These are phyloP conservation scores for Colletotrichum lentis DNA, from an alignment of 2,329 filamentous ascomycete species.

Conservation along the genomic window DNA sequence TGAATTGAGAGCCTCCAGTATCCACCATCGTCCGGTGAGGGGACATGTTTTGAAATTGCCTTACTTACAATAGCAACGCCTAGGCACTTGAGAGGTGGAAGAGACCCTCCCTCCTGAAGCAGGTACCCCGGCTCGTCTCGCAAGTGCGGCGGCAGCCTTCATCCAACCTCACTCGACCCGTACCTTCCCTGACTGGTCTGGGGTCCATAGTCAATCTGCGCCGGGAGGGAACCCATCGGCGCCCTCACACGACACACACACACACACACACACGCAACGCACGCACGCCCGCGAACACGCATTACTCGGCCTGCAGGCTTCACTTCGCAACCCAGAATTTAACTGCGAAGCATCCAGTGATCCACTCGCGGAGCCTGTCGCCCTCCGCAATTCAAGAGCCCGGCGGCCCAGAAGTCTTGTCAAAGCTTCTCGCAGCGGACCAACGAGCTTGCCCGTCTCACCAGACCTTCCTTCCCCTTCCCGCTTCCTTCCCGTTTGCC, in stretches of 20 bases:
- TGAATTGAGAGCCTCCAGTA: background rate
- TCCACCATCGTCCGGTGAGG: background rate
- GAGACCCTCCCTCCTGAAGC: constrained; percentile 12
- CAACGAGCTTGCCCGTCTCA: constrained; percentile 31
- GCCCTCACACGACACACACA: constrained; percentile 11
- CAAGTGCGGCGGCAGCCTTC: background rate
- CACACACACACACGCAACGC: constrained; percentile 1
- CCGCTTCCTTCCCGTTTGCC: constrained; percentile 20
- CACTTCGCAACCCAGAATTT: constrained; percentile 14
- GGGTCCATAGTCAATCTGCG: constrained; percentile 18
- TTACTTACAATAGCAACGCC: background rate
- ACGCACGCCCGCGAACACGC: background rate
- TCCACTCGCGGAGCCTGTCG: constrained; percentile 7
- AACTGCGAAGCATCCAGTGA: constrained; percentile 18
- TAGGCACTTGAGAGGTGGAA: too few species aligned
- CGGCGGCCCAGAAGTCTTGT: constrained; percentile 23
- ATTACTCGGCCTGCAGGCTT: background rate
- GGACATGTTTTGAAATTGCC: background rate
- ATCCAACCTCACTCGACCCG: constrained; percentile 12
- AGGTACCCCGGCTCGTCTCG: background rate
- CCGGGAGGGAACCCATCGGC: constrained; percentile 34
- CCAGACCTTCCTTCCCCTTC: constrained; percentile 24
- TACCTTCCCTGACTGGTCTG: constrained; percentile 7
- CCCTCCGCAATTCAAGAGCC: constrained; percentile 19
- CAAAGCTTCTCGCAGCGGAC: constrained; percentile 11